phyloP scores from a whole-genome alignment of 108 stramenopile species.

The Cyclotella cryptica region DNA sequence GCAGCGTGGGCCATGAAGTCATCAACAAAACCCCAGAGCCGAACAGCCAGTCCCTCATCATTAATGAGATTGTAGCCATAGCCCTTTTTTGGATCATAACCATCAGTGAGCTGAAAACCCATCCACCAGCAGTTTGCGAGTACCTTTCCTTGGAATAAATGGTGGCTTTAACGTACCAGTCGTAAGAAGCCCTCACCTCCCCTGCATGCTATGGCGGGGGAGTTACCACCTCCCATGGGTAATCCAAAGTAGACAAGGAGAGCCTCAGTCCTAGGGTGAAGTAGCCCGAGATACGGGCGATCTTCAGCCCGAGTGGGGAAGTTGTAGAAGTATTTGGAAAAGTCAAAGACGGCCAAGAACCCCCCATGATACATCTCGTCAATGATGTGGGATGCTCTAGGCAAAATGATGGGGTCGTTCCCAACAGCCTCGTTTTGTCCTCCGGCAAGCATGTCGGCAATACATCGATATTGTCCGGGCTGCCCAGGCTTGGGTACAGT shows the following conservation, averaged over 20 bases:
- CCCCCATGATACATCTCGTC: slow-evolving; percentile 11
- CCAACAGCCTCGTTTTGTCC: slow-evolving; percentile 5
- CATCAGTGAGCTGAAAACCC: background rate
- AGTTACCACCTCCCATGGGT: slow-evolving; percentile 1
- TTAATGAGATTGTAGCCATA: slow-evolving; percentile 3
- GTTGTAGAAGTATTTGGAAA: slow-evolving; percentile 14
- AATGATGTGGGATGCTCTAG: background rate
- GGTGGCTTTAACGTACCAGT: background rate
- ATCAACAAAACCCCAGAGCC: slow-evolving; percentile 1
- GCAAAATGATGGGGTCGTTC: background rate
- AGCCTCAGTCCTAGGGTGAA: background rate
- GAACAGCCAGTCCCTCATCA: background rate
- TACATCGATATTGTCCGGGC: slow-evolving; percentile 10
- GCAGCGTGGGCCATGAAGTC: background rate
- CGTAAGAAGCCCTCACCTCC: background rate
- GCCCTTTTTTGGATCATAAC: background rate
- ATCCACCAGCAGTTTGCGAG: slow-evolving; percentile 2
- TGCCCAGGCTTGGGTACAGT: slow-evolving; percentile 5
- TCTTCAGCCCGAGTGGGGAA: background rate
- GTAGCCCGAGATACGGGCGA: slow-evolving; percentile 6
- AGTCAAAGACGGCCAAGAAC: background rate
- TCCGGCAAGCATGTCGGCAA: slow-evolving; percentile 6
- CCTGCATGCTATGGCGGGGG: background rate
- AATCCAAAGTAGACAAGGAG: background rate
- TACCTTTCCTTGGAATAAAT: background rate